Percentiles rank a stretch among this genome's conserved stretches.
phyloP scores from a whole-genome alignment of 2,329 filamentous ascomycete species.

The Pseudocercospora vitis region DNA sequence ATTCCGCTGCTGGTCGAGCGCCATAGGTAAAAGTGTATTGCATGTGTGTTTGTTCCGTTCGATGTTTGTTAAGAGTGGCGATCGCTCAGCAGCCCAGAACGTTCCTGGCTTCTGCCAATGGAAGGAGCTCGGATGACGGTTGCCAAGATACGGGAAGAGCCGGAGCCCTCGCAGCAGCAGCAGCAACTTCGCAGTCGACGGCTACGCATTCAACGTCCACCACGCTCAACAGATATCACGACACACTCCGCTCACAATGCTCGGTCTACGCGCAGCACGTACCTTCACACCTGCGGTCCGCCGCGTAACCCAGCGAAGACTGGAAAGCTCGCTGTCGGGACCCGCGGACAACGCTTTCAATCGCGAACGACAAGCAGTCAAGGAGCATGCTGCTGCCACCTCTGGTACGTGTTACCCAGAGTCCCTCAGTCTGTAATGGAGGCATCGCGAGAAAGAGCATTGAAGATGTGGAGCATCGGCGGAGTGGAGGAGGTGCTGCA shows the following conservation, averaged over 20 bases:
- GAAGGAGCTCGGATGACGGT: neutral
- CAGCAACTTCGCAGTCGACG: neutral
- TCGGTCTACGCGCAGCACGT: conserved; percentile 32
- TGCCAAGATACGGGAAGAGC: conserved; percentile 1
- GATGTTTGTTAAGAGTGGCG: too few relatives aligned
- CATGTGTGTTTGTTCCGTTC: too few relatives aligned
- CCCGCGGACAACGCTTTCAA: conserved; percentile 85
- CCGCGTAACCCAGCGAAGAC: conserved; percentile 29
- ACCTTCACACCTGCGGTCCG: conserved; percentile 31
- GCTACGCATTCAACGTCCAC: neutral
- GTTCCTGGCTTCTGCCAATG: conserved; percentile 10
- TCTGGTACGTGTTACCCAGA: conserved; percentile 63
- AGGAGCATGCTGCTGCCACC: conserved; percentile 82
- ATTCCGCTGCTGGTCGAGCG: conserved; percentile 39
- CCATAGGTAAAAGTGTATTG: too few relatives aligned
- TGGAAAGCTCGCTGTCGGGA: conserved; percentile 49
- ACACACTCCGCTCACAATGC: conserved; percentile 27
- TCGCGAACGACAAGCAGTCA: conserved; percentile 84
- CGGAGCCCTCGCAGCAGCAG: conserved; percentile 9
- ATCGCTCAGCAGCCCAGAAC: neutral
- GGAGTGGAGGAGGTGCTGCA: too few relatives aligned
- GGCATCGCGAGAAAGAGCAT: neutral
- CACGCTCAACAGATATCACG: conserved; percentile 7
- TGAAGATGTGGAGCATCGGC: neutral
- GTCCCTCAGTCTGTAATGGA: neutral